Base-by-base conservation (phyloP, 169 alveolate genomes). In the Theileria sp. region DNA sequence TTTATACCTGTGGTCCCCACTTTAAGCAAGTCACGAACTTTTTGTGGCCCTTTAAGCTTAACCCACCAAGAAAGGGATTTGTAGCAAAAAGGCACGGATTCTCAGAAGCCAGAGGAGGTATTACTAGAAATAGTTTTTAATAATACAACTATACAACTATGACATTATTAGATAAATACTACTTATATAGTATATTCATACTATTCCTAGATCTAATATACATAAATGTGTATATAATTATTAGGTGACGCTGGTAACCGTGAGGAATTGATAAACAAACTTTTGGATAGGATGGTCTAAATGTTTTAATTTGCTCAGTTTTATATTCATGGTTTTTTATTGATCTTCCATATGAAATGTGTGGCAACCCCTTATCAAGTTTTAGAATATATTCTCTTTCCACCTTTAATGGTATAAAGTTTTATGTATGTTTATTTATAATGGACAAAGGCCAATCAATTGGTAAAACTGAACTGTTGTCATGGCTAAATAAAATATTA, bases 41-140 rank as follows among this genome's bases (percentile, higher is more conserved):
- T 95, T 90, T 98, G 74, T 98, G 99, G 99, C 98, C 99, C 50
- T 98, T 98, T 97, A 98, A 98, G 88, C 96, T 98, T 75, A 92
- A 91, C 93, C 93, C 99, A 64, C 99, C 99, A 50, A 95, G 94
- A 86, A 98, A 98, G 79, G 99, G 99, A 56, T 97, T 96, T 96
- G 96, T 89, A 73, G 94, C 96, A 88, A 98, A 98, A 96, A 95
- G 99, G 79, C 98, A 96, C 87, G 98, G 98, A 60, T 97, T 92
- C 96, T 89, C 94, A 79, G 98, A 96, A 88, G 95, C 95, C 62
- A 94, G 97, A 60, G 98, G 99, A 32, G 99, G 99, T 71, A 66
- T 19, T 96, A 92, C 87, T 94, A 96, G 94, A 97, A 97, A 71
- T 95, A 95, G 92, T 88, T 92, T 86, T 77, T 89, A 77, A 73